phyloP scores from a whole-genome alignment of 2,329 filamentous ascomycete genomes.

The Aspergillus luchuensis region DNA sequence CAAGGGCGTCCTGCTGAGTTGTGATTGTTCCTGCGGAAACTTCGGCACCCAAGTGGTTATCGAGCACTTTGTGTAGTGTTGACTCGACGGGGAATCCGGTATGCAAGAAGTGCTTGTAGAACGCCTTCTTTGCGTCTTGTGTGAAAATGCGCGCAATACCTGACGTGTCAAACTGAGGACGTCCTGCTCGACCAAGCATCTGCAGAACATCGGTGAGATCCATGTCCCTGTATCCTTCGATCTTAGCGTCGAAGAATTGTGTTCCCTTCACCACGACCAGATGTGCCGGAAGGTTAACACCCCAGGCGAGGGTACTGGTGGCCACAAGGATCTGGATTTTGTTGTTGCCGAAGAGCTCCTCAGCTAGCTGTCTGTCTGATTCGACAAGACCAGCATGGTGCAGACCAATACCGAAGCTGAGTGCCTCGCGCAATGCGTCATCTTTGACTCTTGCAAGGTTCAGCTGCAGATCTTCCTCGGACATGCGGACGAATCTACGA shows the following conservation, averaged over 20 bases:
- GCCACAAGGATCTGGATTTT: conserved; percentile 97
- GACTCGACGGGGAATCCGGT: conserved; percentile 98
- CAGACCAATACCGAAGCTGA: conserved; percentile 94
- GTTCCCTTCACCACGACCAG: conserved; percentile 97
- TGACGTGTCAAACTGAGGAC: conserved; percentile 93
- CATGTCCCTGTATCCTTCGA: conserved; percentile 98
- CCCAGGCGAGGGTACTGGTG: conserved; percentile 95
- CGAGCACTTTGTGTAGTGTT: conserved; percentile 90
- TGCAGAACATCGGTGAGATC: conserved; percentile 96
- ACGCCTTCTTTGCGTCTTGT: conserved; percentile 95
- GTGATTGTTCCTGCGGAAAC: conserved; percentile 89
- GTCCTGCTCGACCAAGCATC: conserved; percentile 93
- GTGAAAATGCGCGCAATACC: conserved; percentile 98
- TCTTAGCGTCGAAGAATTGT: conserved; percentile 97
- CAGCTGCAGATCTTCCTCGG: conserved; percentile 86
- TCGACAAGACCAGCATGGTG: conserved; percentile 97
- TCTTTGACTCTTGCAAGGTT: conserved; percentile 92
- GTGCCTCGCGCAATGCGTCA: conserved; percentile 85
- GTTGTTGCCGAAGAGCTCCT: conserved; percentile 95
- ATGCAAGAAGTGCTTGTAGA: conserved; percentile 98
- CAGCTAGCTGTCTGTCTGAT: conserved; percentile 84
- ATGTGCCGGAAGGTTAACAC: conserved; percentile 95
- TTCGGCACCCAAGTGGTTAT: conserved; percentile 95
- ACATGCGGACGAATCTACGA: conserved; percentile 87
- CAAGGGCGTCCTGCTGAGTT: conserved; percentile 94